phyloP scores from a whole-genome alignment of 2,329 filamentous ascomycete genomes.

The Zymoseptoria passerinii region DNA sequence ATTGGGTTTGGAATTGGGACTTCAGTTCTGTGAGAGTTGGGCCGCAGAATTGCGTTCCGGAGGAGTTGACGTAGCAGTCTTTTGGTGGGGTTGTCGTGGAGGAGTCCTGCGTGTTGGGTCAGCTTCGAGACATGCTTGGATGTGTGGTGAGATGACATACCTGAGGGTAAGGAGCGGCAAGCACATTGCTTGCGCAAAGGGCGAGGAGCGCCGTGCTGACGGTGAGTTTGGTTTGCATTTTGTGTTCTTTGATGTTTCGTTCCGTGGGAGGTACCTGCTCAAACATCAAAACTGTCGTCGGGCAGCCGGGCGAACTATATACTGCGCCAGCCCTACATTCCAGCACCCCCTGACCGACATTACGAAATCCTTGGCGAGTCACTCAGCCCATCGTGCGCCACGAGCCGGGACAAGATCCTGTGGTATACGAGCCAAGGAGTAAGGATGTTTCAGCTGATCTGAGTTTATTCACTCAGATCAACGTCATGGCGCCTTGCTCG shows the following conservation, averaged over 20 bases:
- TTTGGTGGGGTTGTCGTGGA: neutral
- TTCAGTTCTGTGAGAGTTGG: neutral
- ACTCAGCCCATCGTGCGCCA: neutral
- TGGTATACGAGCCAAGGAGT: neutral
- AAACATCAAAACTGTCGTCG: neutral
- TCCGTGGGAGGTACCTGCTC: too few species aligned
- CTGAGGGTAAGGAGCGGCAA: neutral
- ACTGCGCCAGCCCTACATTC: neutral
- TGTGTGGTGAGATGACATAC: neutral
- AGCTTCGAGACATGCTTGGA: neutral
- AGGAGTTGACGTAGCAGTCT: neutral
- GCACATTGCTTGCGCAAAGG: neutral
- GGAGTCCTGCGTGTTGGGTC: neutral
- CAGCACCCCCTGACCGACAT: neutral
- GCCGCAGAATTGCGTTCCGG: neutral
- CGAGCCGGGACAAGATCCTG: neutral
- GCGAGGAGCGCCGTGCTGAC: neutral
- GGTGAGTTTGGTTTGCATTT: neutral
- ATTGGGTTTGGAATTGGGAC: neutral
- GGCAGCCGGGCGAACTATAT: neutral
- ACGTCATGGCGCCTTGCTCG: neutral
- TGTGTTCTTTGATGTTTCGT: neutral
- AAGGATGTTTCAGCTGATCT: neutral
- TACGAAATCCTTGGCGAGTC: neutral
- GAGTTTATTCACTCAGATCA: neutral